These are phyloP conservation scores for Pezicula carpinea DNA, from an alignment of 2,329 filamentous ascomycete genomes.

Conservation along the genomic window DNA sequence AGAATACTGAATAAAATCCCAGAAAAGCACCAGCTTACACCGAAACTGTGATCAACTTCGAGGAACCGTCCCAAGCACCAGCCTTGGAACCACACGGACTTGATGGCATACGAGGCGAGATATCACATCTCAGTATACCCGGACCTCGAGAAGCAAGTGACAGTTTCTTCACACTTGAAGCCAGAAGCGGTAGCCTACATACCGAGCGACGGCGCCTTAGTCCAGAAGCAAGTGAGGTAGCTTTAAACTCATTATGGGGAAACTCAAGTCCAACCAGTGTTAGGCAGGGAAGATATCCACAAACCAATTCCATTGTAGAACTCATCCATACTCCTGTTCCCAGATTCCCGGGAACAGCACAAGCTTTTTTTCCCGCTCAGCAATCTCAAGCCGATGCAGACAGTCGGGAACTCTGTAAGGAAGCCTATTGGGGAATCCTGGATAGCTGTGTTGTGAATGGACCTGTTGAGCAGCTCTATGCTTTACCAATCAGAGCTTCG, in stretches of 20 bases:
- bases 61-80: background rate
- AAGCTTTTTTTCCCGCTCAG: background rate
- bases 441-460: conserved; percentile 6
- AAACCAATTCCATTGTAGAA: too few relatives aligned
- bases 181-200: too few relatives aligned
- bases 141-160: background rate
- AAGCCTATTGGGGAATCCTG: conserved; percentile 1
- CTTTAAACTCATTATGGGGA: too few relatives aligned
- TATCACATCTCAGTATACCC: background rate
- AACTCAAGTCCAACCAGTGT: too few relatives aligned
- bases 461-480: conserved; percentile 34
- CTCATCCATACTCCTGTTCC: background rate
- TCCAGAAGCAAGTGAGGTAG: too few relatives aligned
- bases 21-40: background rate
- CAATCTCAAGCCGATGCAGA: background rate
- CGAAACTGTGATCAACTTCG: conserved; percentile 1
- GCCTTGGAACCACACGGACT: background rate
- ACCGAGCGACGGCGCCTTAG: too few relatives aligned
- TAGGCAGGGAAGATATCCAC: too few relatives aligned
- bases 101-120: background rate
- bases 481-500: conserved; percentile 20
- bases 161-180: too few relatives aligned
- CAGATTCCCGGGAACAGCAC: background rate
- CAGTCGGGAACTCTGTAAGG: conserved; percentile 1
- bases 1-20: background rate